Percentiles rank a stretch among this genome's conserved stretches.
Conservation (phyloP, 1,284 basidiomycete species). For the Meripilus lineatus region DNA sequence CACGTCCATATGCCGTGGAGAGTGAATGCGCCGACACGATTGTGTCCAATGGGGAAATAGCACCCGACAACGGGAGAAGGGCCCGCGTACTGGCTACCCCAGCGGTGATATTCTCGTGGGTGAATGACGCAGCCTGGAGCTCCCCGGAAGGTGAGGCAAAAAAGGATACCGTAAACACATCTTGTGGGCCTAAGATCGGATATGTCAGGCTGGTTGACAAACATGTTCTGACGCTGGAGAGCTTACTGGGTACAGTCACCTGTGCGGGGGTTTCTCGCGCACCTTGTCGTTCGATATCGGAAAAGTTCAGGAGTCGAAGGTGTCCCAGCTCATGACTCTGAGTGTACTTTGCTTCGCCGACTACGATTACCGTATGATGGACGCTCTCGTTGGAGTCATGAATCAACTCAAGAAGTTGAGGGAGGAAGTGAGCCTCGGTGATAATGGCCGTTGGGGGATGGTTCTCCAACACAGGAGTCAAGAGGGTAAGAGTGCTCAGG, state of each 20-base stretch:
- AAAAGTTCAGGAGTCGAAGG: conserved; percentile 53
- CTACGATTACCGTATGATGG: conserved; percentile 60
- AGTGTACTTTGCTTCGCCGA: conserved; percentile 49
- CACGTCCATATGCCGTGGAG: conserved; percentile 65
- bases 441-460: conserved; percentile 69
- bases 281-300: conserved; percentile 63
- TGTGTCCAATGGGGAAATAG: conserved; percentile 63
- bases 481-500: conserved; percentile 49
- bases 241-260: conserved; percentile 47
- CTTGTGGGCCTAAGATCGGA: conserved; percentile 41
- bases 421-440: conserved; percentile 56
- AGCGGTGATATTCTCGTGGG: conserved; percentile 75
- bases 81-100: conserved; percentile 69
- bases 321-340: conserved; percentile 28
- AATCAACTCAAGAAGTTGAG: conserved; percentile 60
- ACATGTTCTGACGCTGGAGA: neutral
- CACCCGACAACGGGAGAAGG: conserved; percentile 58
- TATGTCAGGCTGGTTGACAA: conserved; percentile 1
- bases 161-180: conserved; percentile 66
- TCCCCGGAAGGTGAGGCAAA: conserved; percentile 47
- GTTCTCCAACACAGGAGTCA: conserved; percentile 55
- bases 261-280: conserved; percentile 41
- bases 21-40: conserved; percentile 68
- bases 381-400: conserved; percentile 48
- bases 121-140: conserved; percentile 58